Evolutionary conservation across 495 filamentous ascomycete species (phyloP), one percentile per base, ranked within the genome.

Genomic region (Penicillium desertorum): DNA sequence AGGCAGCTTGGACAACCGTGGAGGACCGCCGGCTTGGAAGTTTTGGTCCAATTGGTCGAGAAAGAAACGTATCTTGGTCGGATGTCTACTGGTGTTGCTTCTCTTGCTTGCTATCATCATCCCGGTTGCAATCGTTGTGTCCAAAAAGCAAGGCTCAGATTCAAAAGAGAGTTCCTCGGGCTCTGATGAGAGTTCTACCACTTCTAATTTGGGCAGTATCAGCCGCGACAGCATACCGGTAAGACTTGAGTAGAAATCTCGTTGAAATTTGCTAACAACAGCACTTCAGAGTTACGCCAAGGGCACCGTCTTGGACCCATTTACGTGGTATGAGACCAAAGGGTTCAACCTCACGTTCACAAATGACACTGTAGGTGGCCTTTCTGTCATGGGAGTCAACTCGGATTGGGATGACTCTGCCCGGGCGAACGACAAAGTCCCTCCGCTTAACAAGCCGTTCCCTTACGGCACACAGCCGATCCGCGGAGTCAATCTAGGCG

Each of bases 311-410:
- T 76, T 96, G 16, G 94, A 99, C 71, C 95, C 95, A 0, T 96
- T 90, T 58, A 86, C 88, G 12, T 99, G 95, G 95, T 88, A 88
- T 48, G 89, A 96, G 61, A 97, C 93, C 2, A 82, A 78, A 2
- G 92, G 91, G 63, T 96, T 98, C 71, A 99, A 99, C 66, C 76
- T 95, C 53, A 98, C 95, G 0, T 99, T 93, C 67, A 99, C 95
- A 0, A 82, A 85, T 62, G 85, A 81, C 36, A 92, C 84, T 1
- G 86, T 97, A 1, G 95, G 94, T 10, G 90, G 88, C 7, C 79
- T 99, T 30, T 83, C 89, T 0, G 62, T 97, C 46, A 98, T 98
- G 90, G 95, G 95, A 3, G 79, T 99, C 10, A 87, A 88, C 62
- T 86, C 85, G 3, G 80, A 84, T 2, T 99, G 92, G 89, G 87